Conservation (phyloP, 257 asterid species). For the Scutellaria baicalensis region DNA sequence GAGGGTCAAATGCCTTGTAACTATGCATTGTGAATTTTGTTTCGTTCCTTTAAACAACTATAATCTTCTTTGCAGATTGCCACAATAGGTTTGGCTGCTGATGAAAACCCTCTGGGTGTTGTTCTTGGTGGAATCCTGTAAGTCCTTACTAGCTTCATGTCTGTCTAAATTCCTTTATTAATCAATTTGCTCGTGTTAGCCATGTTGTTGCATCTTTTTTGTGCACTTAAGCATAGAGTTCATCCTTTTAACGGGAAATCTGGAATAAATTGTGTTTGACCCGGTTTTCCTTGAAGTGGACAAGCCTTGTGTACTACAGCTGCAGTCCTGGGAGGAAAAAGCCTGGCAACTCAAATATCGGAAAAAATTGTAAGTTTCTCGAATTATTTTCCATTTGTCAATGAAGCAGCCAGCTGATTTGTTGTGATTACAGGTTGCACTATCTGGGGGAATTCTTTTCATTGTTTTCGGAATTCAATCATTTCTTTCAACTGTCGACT, state of each 20-base stretch:
- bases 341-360: conserved; percentile 83
- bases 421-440: conserved; percentile 52
- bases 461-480: conserved; percentile 93
- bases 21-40: neutral
- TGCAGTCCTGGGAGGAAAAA: conserved; percentile 95
- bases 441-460: conserved; percentile 87
- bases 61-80: conserved; percentile 55
- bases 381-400: neutral
- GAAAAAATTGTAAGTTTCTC: conserved; percentile 61
- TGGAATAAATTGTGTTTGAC: neutral
- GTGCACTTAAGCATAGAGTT: neutral
- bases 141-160: conserved; percentile 20
- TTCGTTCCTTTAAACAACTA: conserved; percentile 10
- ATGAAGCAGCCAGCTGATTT: conserved; percentile 8
- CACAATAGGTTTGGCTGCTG: conserved; percentile 99
- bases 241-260: neutral
- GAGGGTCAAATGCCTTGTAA: neutral
- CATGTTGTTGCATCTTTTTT: neutral
- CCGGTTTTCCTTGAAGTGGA: conserved; percentile 52
- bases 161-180: neutral
- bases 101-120: conserved; percentile 98
- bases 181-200: neutral
- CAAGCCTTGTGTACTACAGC: conserved; percentile 94
- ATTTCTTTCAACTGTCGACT: conserved; percentile 61
- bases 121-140: conserved; percentile 98